Conservation (phyloP, 2,329 filamentous ascomycete species). For the Bipolaris zeicola region DNA sequence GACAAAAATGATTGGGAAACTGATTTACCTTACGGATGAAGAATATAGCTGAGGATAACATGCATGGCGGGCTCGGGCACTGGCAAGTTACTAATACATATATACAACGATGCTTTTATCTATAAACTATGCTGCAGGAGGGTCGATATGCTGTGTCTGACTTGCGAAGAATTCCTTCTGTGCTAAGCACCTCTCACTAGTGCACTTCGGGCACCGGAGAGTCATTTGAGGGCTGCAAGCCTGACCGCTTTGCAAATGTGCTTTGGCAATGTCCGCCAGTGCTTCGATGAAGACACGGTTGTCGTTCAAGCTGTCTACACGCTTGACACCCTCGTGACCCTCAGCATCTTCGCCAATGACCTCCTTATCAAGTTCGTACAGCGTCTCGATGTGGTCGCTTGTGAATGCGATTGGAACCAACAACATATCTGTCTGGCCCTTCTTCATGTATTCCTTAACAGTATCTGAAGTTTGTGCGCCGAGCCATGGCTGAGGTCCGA, state of each 20-base stretch:
- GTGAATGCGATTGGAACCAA: constrained; percentile 97
- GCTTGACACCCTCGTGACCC: constrained; percentile 67
- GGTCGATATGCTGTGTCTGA: constrained; percentile 37
- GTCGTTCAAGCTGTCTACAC: constrained; percentile 90
- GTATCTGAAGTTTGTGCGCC: constrained; percentile 90
- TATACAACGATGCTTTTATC: neutral
- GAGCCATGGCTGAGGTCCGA: constrained; percentile 93
- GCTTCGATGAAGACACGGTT: constrained; percentile 88
- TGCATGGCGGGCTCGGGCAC: neutral
- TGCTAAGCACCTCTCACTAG: constrained; percentile 83
- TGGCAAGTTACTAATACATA: neutral
- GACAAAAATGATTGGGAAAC: too few relatives aligned
- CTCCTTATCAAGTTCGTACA: constrained; percentile 92
- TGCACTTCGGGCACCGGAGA: constrained; percentile 90
- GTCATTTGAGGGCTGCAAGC: constrained; percentile 85
- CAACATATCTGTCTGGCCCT: constrained; percentile 88
- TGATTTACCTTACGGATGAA: too few relatives aligned
- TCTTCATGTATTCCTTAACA: constrained; percentile 85
- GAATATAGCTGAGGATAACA: neutral
- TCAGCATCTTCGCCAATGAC: constrained; percentile 82
- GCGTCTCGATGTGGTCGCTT: constrained; percentile 97
- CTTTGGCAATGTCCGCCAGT: constrained; percentile 82
- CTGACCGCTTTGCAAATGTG: constrained; percentile 73
- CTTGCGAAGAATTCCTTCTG: constrained; percentile 70
- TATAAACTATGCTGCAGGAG: constrained; percentile 9